Evolutionary conservation across 331 rosid species (phyloP), one percentile per base, ranked within the genome.

Genomic region (Acacia pycnantha): DNA sequence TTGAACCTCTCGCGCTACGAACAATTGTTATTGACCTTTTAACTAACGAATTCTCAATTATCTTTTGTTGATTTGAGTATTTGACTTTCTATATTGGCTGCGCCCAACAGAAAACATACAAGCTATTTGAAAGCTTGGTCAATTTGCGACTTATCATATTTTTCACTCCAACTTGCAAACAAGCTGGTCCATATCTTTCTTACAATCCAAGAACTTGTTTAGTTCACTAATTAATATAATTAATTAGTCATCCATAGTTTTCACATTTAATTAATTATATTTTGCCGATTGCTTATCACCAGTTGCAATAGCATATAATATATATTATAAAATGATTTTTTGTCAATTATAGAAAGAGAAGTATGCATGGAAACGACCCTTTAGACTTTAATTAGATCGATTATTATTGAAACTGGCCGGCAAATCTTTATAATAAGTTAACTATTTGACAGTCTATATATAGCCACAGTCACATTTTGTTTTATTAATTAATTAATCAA

Each of bases 111-210:
- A 16, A 21, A 19, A 33, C 33, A 27, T n/a, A n/a, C 50, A 8
- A 33, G 72, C 21, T 37, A 37, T 68, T 21, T 41, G 12, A n/a
- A 24, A 40, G 21, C 31, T 41, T 68, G 33, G 74, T 69, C 74
- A 69, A 69, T 65, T 75, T 33, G 64, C 40, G 67, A 61, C 65
- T 27, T 70, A 50, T 77, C 84, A 67, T 58, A 19, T 24, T 61
- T 74, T 59, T 69, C 74, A 33, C 29, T 69, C 71, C 77, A 68
- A 40, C 50, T 37, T 9, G 14, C 47, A 46, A 48, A 22, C 11
- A 58, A 22, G 48, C 62, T 24, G 61, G 27, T 46, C 73, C 64
- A 5, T 14, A 69, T 69, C 74, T 41, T 74, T 50, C 68, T 47
- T 70, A 41, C 14, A 84, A 48, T 53, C 24, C 40, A 76, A 40